Conservation (phyloP, 805 yeast genomes). For the Kazachstania bromeliacearum region DNA sequence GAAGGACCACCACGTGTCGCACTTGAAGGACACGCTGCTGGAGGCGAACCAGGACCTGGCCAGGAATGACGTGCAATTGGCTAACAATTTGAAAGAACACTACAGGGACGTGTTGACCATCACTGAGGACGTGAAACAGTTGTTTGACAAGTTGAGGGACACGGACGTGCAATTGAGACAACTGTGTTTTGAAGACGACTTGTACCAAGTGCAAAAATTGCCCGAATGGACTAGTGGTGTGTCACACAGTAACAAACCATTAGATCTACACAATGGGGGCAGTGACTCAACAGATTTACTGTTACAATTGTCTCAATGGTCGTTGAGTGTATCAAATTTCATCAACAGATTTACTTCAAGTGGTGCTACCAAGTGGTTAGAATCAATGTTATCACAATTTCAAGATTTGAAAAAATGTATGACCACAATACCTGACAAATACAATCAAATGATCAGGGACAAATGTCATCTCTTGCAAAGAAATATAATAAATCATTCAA, state of each 20-base stretch:
- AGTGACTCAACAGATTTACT: slow-evolving; percentile 5
- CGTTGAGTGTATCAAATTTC: slow-evolving; percentile 16
- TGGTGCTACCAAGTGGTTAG: neutral
- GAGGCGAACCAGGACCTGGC: slow-evolving; percentile 3
- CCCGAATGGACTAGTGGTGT: slow-evolving; percentile 8
- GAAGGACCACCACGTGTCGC: slow-evolving; percentile 9
- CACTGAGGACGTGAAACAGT: slow-evolving; percentile 14
- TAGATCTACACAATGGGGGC: neutral
- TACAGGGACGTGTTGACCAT: slow-evolving; percentile 22
- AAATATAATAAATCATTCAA: neutral
- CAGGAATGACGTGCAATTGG: slow-evolving; percentile 13
- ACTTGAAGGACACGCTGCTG: slow-evolving; percentile 6
- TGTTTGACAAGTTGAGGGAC: slow-evolving; percentile 11
- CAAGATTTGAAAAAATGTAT: neutral
- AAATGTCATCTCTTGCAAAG: slow-evolving; percentile 9
- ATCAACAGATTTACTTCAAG: neutral
- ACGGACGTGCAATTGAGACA: slow-evolving; percentile 20
- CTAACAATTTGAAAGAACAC: slow-evolving; percentile 13
- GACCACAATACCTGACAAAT: slow-evolving; percentile 2
- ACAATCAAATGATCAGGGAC: slow-evolving; percentile 6
- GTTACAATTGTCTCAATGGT: slow-evolving; percentile 19
- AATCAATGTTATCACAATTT: neutral
- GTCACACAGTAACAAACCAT: neutral
- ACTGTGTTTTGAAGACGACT: slow-evolving; percentile 26
- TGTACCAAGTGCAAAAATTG: slow-evolving; percentile 15